Conservation (phyloP, 2,329 filamentous ascomycete species). For the Stemphylium lycopersici region DNA sequence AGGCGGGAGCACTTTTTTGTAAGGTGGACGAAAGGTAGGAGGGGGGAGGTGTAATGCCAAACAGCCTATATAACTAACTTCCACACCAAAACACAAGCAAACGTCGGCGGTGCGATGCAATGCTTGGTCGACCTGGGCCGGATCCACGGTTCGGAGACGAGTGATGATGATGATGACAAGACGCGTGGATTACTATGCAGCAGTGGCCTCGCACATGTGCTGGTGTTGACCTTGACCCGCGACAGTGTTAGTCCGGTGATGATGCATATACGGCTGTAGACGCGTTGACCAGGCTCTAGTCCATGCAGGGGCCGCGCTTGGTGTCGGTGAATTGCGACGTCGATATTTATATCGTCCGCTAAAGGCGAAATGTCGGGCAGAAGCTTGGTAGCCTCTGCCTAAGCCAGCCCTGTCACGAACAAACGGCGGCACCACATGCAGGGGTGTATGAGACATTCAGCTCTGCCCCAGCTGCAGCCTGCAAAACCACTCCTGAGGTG, state of each 20-base stretch:
- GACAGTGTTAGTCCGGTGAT: slow-evolving; percentile 6
- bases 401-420: slow-evolving; percentile 10
- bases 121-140: not conserved
- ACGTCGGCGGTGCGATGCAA: too few relatives aligned
- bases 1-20: slow-evolving; percentile 1
- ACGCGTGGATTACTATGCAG: not conserved
- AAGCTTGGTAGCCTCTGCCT: not conserved
- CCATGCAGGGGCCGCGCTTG: slow-evolving; percentile 14
- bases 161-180: not conserved
- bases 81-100: not conserved
- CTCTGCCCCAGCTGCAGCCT: slow-evolving; percentile 14
- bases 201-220: not conserved
- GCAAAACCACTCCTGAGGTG: slow-evolving; percentile 14
- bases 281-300: slow-evolving; percentile 19
- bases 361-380: slow-evolving; percentile 15
- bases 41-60: not conserved
- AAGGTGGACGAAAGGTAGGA: slow-evolving; percentile 2
- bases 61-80: not conserved
- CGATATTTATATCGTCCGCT: slow-evolving; percentile 8
- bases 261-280: slow-evolving; percentile 17
- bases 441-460: slow-evolving; percentile 17
- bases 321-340: slow-evolving; percentile 9
- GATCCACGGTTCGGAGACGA: not conserved
- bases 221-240: not conserved
- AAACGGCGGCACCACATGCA: slow-evolving; percentile 7